These are phyloP conservation scores for Termitomyces sp. DNA, from an alignment of 768 basidiomycete species.

Conservation along the genomic window DNA sequence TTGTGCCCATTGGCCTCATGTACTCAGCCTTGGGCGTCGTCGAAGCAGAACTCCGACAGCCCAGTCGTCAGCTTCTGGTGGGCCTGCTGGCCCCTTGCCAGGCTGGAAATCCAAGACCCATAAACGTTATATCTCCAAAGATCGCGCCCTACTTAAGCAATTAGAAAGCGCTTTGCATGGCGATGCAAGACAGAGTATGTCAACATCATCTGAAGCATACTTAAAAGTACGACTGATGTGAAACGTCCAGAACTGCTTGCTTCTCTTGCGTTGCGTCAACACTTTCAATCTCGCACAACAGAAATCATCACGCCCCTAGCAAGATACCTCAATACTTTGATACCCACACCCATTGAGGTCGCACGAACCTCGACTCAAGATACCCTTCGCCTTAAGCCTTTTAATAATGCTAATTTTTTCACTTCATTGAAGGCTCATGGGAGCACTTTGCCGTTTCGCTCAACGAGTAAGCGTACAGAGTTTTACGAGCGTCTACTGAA, in stretches of 20 bases:
- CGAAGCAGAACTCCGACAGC: conserved; percentile 10
- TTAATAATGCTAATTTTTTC: conserved; percentile 65
- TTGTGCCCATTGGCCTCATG: conserved; percentile 83
- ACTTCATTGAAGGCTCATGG: conserved; percentile 68
- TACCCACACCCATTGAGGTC: conserved; percentile 63
- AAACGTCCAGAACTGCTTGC: conserved; percentile 46
- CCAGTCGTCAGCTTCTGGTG: conserved; percentile 21
- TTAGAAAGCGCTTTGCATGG: conserved; percentile 59
- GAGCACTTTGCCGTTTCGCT: conserved; percentile 70
- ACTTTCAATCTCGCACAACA: conserved; percentile 83
- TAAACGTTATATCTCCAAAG: conserved; percentile 82
- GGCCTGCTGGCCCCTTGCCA: conserved; percentile 48
- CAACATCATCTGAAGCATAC: not conserved
- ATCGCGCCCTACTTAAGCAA: conserved; percentile 65
- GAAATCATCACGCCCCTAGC: conserved; percentile 86
- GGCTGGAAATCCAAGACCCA: conserved; percentile 80
- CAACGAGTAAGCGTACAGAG: conserved; percentile 54
- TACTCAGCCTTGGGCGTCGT: conserved; percentile 61
- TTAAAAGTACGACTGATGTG: not conserved
- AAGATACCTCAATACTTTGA: conserved; percentile 85
- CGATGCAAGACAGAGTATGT: conserved; percentile 49
- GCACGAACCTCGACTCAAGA: conserved; percentile 25
- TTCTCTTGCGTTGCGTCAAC: conserved; percentile 65
- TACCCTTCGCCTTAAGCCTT: conserved; percentile 56
- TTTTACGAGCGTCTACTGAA: conserved; percentile 79